Conservation (phyloP, 495 filamentous ascomycete genomes). For the Trypethelium eluteriae region DNA sequence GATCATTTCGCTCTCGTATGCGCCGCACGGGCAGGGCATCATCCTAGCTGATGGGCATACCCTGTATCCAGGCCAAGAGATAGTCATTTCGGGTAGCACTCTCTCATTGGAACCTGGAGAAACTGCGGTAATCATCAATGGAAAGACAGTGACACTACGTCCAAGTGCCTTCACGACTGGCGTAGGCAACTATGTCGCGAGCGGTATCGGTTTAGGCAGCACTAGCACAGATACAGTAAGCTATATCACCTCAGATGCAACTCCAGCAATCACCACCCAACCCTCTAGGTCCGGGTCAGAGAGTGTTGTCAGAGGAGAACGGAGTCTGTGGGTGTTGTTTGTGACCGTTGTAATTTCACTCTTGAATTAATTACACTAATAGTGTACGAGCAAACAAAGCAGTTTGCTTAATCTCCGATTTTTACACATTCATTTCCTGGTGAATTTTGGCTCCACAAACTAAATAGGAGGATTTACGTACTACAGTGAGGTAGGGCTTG, state of each 20-base stretch:
- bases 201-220: not conserved
- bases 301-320: not conserved
- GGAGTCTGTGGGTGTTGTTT: not conserved
- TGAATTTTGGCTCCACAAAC: not conserved
- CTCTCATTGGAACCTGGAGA: constrained; percentile 27
- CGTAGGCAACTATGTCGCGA: not conserved
- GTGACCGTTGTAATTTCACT: not conserved
- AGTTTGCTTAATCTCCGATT: not conserved
- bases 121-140: constrained; percentile 25
- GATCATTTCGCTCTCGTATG: not conserved
- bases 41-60: constrained; percentile 18
- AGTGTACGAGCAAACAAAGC: not conserved
- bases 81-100: constrained; percentile 22
- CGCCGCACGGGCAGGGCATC: not conserved
- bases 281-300: not conserved
- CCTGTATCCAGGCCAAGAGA: constrained; percentile 24
- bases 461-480: not conserved
- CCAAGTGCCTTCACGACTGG: not conserved
- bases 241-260: not conserved
- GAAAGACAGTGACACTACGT: not conserved
- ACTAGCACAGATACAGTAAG: not conserved
- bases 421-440: not conserved
- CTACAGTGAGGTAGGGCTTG: no score
- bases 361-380: not conserved
- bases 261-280: not conserved